Conservation (phyloP, 2,329 filamentous ascomycete genomes). For the Coniochaeta sp. region DNA sequence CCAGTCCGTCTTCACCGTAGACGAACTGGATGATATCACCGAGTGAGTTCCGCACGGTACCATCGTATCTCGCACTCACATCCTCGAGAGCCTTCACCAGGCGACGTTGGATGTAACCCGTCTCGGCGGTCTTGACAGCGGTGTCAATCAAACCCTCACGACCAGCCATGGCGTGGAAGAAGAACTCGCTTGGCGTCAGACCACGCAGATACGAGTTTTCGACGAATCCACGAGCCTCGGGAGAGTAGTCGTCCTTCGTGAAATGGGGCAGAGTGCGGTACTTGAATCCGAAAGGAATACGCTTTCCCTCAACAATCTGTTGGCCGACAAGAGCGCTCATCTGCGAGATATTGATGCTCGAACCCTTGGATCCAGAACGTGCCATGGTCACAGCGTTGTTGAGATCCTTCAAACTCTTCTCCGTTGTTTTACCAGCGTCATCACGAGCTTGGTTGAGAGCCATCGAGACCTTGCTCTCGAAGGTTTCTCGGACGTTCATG, state of each 20-base stretch:
- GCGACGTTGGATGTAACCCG: constrained; percentile 97
- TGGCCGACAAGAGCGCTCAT: constrained; percentile 98
- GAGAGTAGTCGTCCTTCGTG: constrained; percentile 98
- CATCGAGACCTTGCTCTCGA: constrained; percentile 94
- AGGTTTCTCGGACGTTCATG: constrained; percentile 98
- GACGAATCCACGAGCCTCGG: constrained; percentile 93
- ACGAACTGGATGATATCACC: constrained; percentile 96
- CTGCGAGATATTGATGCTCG: constrained; percentile 98
- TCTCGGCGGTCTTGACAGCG: constrained; percentile 98
- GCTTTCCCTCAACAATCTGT: constrained; percentile 96
- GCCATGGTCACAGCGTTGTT: constrained; percentile 98
- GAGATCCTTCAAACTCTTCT: constrained; percentile 85
- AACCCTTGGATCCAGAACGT: constrained; percentile 94
- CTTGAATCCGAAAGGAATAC: constrained; percentile 98
- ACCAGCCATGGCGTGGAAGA: constrained; percentile 99
- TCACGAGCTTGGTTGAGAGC: constrained; percentile 74
- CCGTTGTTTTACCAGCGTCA: constrained; percentile 85
- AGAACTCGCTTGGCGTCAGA: constrained; percentile 92
- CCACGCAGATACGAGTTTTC: constrained; percentile 98
- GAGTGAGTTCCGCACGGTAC: constrained; percentile 92
- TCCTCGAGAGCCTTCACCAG: constrained; percentile 97
- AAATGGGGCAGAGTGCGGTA: constrained; percentile 96
- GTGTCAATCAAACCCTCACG: constrained; percentile 99
- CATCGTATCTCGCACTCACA: constrained; percentile 94
- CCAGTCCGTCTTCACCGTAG: constrained; percentile 94